phyloP scores from a whole-genome alignment of 129 eudicot genomes.

The Cynara cardunculus region DNA sequence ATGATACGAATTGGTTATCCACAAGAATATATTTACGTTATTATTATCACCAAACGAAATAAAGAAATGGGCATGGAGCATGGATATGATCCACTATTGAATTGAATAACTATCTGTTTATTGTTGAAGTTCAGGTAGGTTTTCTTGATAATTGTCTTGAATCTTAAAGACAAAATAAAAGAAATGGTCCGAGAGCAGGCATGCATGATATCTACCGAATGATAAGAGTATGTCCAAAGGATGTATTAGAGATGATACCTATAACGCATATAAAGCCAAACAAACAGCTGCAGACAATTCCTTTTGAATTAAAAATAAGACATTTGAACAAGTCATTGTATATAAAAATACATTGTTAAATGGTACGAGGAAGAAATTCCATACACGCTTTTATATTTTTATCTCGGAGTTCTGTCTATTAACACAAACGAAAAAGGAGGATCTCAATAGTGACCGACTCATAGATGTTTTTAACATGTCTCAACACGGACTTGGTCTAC shows the following conservation, averaged over 20 bases:
- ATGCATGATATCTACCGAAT: conserved; percentile 3
- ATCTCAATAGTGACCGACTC: not conserved
- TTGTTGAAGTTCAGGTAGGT: not conserved
- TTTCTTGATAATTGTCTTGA: not conserved
- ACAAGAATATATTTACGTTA: no score
- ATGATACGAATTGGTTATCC: no score
- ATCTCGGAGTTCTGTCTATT: not conserved
- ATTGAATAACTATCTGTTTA: not conserved
- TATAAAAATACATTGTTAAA: not conserved
- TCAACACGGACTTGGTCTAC: conserved; percentile 9
- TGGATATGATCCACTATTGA: not conserved
- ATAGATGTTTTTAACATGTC: not conserved
- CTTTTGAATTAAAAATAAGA: not conserved
- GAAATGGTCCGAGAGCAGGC: conserved; percentile 1
- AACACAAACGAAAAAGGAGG: not conserved
- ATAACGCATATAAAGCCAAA: not conserved
- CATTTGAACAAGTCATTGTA: not conserved
- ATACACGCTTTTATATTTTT: not conserved
- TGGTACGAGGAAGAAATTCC: not conserved
- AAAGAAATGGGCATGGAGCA: not conserved
- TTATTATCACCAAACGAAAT: not conserved
- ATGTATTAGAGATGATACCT: not conserved
- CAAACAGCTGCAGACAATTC: not conserved
- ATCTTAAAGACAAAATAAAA: not conserved
- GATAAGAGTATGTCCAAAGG: not conserved